Percentiles rank a stretch among this genome's conserved stretches.
These are phyloP conservation scores for Scutellaria barbata DNA, from an alignment of 257 asterid genomes.

Conservation along the genomic window DNA sequence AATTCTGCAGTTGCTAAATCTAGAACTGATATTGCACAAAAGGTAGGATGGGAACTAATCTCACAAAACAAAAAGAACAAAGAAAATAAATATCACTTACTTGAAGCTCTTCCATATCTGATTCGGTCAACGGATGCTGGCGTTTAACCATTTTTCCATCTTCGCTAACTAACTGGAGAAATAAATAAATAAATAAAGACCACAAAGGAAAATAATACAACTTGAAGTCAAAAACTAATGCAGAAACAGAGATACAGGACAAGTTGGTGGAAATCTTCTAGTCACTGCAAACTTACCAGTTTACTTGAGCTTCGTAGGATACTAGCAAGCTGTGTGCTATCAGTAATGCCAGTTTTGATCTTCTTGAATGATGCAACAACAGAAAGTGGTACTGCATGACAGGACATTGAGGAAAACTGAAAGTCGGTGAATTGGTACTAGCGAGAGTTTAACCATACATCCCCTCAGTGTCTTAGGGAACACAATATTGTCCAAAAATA, in stretches of 20 bases:
- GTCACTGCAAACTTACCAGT: slow-evolving; percentile 51
- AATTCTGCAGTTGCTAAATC: slow-evolving; percentile 22
- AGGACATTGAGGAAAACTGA: slow-evolving; percentile 20
- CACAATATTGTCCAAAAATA: slow-evolving; percentile 4
- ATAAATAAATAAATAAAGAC: too few species aligned
- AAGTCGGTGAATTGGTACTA: too few species aligned
- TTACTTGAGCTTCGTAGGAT: slow-evolving; percentile 67
- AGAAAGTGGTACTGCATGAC: slow-evolving; percentile 70
- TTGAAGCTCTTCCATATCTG: too few species aligned
- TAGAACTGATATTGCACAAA: slow-evolving; percentile 15
- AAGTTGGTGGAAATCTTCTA: slow-evolving; percentile 12
- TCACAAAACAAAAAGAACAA: slow-evolving; percentile 14
- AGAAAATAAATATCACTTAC: not conserved
- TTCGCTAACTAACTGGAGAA: too few species aligned
- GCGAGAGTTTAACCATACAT: too few species aligned
- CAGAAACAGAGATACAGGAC: slow-evolving; percentile 12
- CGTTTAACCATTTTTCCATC: too few species aligned
- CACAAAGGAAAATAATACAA: slow-evolving; percentile 22
- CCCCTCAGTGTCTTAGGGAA: not conserved
- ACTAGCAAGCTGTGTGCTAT: slow-evolving; percentile 65
- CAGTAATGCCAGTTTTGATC: slow-evolving; percentile 60
- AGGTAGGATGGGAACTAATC: slow-evolving; percentile 15
- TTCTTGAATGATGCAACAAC: slow-evolving; percentile 86
- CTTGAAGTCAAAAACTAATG: slow-evolving; percentile 12
- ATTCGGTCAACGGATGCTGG: too few species aligned